These are phyloP conservation scores for Solanum hybrid DNA, from an alignment of 305 asterid species.

Conservation along the genomic window DNA sequence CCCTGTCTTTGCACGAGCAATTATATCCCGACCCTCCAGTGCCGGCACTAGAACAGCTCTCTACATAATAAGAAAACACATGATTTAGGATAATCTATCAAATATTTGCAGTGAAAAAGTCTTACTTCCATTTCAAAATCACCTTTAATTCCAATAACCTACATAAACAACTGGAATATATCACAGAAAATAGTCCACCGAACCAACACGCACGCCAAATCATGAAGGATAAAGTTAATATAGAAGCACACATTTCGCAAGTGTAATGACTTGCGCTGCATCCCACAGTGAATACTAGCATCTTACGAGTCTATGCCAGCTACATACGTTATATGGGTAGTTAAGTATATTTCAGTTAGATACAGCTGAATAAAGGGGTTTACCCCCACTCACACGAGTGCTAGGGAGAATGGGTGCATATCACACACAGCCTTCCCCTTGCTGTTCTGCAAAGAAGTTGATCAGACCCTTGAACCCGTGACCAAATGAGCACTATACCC, in stretches of 20 bases:
- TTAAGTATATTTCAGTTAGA: background rate
- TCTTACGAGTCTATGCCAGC: background rate
- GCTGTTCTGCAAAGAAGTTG: background rate
- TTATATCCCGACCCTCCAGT: slow-evolving; percentile 74
- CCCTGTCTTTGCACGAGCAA: slow-evolving; percentile 94
- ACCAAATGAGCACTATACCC: background rate
- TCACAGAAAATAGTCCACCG: background rate
- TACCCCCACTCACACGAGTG: background rate
- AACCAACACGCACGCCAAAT: background rate
- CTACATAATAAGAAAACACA: slow-evolving; percentile 21
- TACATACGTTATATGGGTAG: background rate
- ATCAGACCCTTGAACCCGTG: background rate
- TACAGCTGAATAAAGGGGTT: background rate
- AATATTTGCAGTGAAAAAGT: background rate
- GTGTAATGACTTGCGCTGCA: background rate
- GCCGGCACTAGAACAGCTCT: slow-evolving; percentile 85
- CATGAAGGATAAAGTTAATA: background rate
- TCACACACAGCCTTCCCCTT: background rate
- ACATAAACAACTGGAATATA: background rate
- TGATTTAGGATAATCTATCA: background rate
- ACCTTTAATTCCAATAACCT: background rate
- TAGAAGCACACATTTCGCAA: background rate
- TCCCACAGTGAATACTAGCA: background rate
- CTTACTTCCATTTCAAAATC: background rate
- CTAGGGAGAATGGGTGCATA: background rate